These are phyloP conservation scores for Ophiostoma australiae DNA, from an alignment of 2,329 filamentous ascomycete species.

Conservation along the genomic window DNA sequence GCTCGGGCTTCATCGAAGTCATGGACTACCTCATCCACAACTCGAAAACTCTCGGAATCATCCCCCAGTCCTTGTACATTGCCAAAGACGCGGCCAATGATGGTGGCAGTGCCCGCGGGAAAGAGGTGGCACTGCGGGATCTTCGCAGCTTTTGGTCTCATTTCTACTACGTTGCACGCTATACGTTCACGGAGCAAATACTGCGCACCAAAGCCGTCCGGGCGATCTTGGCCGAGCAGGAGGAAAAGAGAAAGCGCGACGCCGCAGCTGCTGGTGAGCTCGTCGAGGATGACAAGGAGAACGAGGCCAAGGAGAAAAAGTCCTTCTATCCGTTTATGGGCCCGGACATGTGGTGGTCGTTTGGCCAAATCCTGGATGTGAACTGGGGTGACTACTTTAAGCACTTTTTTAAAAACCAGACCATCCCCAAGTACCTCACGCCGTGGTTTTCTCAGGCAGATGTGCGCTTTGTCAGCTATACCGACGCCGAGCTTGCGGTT, in stretches of 20 bases:
- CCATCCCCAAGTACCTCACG: background rate
- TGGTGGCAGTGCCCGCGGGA: background rate
- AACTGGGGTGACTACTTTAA: background rate
- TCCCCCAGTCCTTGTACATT: background rate
- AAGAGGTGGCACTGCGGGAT: background rate
- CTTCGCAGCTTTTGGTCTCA: conserved; percentile 1
- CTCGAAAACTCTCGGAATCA: background rate
- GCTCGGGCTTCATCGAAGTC: background rate
- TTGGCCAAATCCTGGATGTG: background rate
- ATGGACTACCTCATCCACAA: conserved; percentile 3
- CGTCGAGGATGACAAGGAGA: background rate
- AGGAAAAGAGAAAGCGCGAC: background rate
- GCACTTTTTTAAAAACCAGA: background rate
- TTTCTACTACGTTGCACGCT: conserved; percentile 9
- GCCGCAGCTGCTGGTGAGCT: background rate
- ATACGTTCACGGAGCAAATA: background rate
- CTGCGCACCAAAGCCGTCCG: background rate
- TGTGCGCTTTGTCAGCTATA: background rate
- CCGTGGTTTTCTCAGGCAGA: background rate
- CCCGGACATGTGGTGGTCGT: background rate
- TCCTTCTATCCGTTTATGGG: background rate
- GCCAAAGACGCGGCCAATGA: background rate
- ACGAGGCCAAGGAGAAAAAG: background rate
- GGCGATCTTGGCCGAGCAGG: background rate
- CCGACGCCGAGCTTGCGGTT: background rate